Base-by-base conservation (phyloP, 2,329 filamentous ascomycete species). In the Trichoderma afroharzianum region DNA sequence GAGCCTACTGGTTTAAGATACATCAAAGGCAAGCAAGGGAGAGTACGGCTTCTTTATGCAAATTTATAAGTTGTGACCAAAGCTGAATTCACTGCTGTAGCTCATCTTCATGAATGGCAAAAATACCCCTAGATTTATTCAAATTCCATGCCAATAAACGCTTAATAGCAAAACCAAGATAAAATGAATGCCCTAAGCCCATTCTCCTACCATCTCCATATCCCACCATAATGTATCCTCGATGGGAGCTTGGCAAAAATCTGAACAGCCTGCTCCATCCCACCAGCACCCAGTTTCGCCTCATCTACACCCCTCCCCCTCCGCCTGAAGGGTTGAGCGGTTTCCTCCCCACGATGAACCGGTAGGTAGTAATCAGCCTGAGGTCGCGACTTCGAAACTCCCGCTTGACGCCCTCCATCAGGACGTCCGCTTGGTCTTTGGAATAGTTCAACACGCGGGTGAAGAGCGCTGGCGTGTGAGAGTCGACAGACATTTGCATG, bases 401-500 rank as follows among this genome's bases (percentile, higher is more conserved):
- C 39, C 78, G 74, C 72, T 81, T 80, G 55, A 86, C 75, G 66
- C 84, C 83, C 12, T 80, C 80, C 73, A 85, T 83, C 59, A 87
- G 74, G 1, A 81, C 76, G 71, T 80, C 75, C 0, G 82, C 82
- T 26, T 83, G 81, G 53, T 85, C 83, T 11, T 83, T 76, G 0
- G 81, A 76, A 69, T 80, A 83, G 59, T 79, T 78, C 72, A 77
- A 78, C 0, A 82, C 81, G 1, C 82, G 77, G 0, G 81, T 81
- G 72, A 83, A 82, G 11, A 83, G 75, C 0, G 82, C 82, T 0
- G 80, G 81, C 1, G 81, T 82, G 67, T 83, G 81, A 12, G 82
- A 83, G 59, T 81, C 82, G 2, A 81, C 81, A 18, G 81, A 81
- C 82, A 83, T 83, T 68, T 83, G 81, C 81, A 83, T 82, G 58